These are phyloP conservation scores for Kazachstania sp. DNA, from an alignment of 1,139 yeast genomes.

Conservation along the genomic window DNA sequence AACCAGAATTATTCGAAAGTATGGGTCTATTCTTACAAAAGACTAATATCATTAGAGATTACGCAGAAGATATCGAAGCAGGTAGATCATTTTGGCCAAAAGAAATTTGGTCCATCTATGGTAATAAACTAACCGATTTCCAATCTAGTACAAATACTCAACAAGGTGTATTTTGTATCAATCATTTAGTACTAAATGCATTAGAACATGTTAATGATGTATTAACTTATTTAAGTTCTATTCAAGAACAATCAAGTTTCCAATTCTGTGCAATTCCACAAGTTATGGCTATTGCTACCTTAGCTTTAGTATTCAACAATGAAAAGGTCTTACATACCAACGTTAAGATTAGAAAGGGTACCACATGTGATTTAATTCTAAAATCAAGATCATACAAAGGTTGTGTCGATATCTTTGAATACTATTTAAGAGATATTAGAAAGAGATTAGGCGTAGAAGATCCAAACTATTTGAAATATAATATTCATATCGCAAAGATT, in stretches of 20 bases:
- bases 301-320: slow-evolving; percentile 79
- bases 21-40: slow-evolving; percentile 79
- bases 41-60: slow-evolving; percentile 92
- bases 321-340: slow-evolving; percentile 58
- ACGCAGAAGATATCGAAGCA: slow-evolving; percentile 82
- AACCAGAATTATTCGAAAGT: slow-evolving; percentile 50
- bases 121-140: slow-evolving; percentile 55
- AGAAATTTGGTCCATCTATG: slow-evolving; percentile 83
- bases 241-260: slow-evolving; percentile 76
- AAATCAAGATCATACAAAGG: slow-evolving; percentile 67
- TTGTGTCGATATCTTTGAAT: slow-evolving; percentile 65
- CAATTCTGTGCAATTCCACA: slow-evolving; percentile 96
- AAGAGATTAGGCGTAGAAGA: slow-evolving; percentile 70
- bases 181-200: slow-evolving; percentile 74
- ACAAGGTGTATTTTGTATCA: slow-evolving; percentile 65
- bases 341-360: slow-evolving; percentile 90
- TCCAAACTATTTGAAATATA: slow-evolving; percentile 79
- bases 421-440: slow-evolving; percentile 68
- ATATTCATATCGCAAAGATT: slow-evolving; percentile 77
- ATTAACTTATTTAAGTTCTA: slow-evolving; percentile 63
- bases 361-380: slow-evolving; percentile 70
- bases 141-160: slow-evolving; percentile 38
- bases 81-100: slow-evolving; percentile 96
- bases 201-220: slow-evolving; percentile 72
- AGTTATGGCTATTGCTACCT: slow-evolving; percentile 95